Percentiles rank a stretch among this genome's conserved stretches.
These are phyloP conservation scores for Fusarium humuli DNA, from an alignment of 2,329 filamentous ascomycete genomes.

Conservation along the genomic window DNA sequence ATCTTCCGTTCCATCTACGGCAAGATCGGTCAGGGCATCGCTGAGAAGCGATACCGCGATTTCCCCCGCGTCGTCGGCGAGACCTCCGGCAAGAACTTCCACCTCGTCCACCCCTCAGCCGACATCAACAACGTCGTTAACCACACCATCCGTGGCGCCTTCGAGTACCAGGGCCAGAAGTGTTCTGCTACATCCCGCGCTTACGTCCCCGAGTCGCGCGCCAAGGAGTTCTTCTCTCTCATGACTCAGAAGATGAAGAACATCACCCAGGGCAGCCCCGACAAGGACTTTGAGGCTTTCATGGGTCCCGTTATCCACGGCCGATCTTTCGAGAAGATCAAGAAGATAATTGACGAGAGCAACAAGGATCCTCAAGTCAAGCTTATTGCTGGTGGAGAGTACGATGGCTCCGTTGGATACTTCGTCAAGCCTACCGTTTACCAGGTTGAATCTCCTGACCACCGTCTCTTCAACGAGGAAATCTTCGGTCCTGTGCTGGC, in stretches of 20 bases:
- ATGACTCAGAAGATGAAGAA: conserved; percentile 74
- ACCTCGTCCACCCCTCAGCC: conserved; percentile 81
- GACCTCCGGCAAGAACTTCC: conserved; percentile 95
- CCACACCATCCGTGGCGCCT: conserved; percentile 86
- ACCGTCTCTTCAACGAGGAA: conserved; percentile 80
- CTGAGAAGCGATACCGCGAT: conserved; percentile 81
- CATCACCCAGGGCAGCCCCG: conserved; percentile 76
- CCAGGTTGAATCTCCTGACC: conserved; percentile 75
- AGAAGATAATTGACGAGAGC: conserved; percentile 80
- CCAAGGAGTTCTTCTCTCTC: conserved; percentile 74
- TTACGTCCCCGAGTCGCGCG: conserved; percentile 82
- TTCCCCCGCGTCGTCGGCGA: conserved; percentile 92
- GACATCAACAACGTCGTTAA: conserved; percentile 83
- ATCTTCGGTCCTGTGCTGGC: conserved; percentile 84
- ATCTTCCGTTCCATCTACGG: conserved; percentile 92
- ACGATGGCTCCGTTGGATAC: conserved; percentile 82
- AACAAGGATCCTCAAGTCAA: conserved; percentile 79
- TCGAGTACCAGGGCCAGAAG: conserved; percentile 93
- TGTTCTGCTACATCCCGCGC: conserved; percentile 85
- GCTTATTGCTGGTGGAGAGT: conserved; percentile 78
- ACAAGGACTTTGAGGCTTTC: conserved; percentile 77
- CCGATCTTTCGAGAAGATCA: conserved; percentile 82
- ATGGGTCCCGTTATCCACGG: conserved; percentile 89
- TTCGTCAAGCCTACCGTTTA: conserved; percentile 88
- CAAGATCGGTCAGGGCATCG: conserved; percentile 83